Evolutionary conservation across 441 rosid genomes (phyloP), one percentile per base, ranked within the genome.

Genomic region (Mallotus repandus): DNA sequence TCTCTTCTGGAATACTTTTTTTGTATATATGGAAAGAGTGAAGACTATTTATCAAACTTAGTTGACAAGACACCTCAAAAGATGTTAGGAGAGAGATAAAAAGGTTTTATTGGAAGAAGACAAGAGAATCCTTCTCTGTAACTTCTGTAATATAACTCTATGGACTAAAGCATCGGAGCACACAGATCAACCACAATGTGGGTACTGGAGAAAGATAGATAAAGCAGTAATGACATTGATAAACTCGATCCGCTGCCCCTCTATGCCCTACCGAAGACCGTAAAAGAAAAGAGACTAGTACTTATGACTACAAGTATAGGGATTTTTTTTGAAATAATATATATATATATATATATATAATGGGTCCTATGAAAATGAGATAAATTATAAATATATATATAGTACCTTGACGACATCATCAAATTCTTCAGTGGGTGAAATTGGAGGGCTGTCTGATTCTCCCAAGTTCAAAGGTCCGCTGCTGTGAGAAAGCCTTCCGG

Each of bases 401-500:
- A 13, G 43, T 52, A 94, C 98, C 98, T 94, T 88, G 71, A 87
- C 81, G 73, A 94, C 82, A 89, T 94, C 97, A 77, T 94, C 95
- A 32, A 86, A 88, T 52, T 92, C 99, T 54, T 92, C 94, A 0
- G 93, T 83, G 1, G 96, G 96, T 45, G 98, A 92, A 64, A 88
- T 82, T 5, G 96, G 97, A 15, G 97, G 89, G 70, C 94, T 94
- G 53, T 89, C 96, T 10, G 85, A 84, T 83, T 85, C 96, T 53
- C 88, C 80, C 55, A 84, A 81, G 81, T 89, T 86, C 84, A 91
- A 79, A 68, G 97, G 95, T 8, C 97, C 97, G 58, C 97, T 92
- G 64, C 98, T 93, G 78, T 95, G 98, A 64, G 98, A 95, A 32
- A 90, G 89, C 82, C 99, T 87, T 56, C 99, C 98, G 15, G 98